Evolutionary conservation across 2,329 filamentous ascomycete species (phyloP).

Genomic region (Phyllosticta paracitricarpa): DNA sequence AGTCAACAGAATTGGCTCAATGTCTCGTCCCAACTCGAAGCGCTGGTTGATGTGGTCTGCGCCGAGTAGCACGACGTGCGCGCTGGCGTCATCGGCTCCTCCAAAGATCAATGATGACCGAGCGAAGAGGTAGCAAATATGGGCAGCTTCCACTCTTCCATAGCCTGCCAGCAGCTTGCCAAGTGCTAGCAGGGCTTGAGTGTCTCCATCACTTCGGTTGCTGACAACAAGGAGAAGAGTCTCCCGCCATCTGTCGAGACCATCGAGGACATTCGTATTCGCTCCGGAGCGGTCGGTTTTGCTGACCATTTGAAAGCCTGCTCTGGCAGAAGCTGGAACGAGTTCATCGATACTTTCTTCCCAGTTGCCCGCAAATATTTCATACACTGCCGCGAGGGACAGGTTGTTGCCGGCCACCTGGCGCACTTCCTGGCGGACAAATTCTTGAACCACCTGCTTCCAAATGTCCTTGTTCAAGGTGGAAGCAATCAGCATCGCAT

Average conservation of each 20-base stretch:
- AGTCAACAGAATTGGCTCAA: slow-evolving; percentile 83
- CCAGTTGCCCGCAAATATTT: slow-evolving; percentile 84
- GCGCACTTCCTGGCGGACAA: slow-evolving; percentile 90
- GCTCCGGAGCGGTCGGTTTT: slow-evolving; percentile 53
- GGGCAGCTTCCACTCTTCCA: slow-evolving; percentile 79
- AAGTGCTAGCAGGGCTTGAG: slow-evolving; percentile 65
- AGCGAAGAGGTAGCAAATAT: slow-evolving; percentile 88
- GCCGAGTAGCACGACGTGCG: slow-evolving; percentile 74
- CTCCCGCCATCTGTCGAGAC: slow-evolving; percentile 88
- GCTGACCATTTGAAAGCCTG: slow-evolving; percentile 83
- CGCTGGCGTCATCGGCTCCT: slow-evolving; percentile 70
- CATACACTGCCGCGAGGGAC: slow-evolving; percentile 82
- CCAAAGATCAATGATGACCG: slow-evolving; percentile 61
- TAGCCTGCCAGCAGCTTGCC: slow-evolving; percentile 78
- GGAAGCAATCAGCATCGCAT: slow-evolving; percentile 84
- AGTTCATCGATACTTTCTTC: slow-evolving; percentile 95
- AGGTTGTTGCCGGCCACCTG: slow-evolving; percentile 69
- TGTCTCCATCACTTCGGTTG: slow-evolving; percentile 76
- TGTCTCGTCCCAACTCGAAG: slow-evolving; percentile 65
- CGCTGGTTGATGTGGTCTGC: slow-evolving; percentile 66
- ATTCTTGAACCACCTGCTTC: slow-evolving; percentile 90
- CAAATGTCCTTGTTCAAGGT: slow-evolving; percentile 66
- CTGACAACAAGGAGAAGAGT: slow-evolving; percentile 76
- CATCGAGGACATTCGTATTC: slow-evolving; percentile 65
- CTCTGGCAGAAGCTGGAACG: slow-evolving; percentile 82